phyloP scores from a whole-genome alignment of 2,329 filamentous ascomycete genomes.

The Byssoonygena ceratinophila region DNA sequence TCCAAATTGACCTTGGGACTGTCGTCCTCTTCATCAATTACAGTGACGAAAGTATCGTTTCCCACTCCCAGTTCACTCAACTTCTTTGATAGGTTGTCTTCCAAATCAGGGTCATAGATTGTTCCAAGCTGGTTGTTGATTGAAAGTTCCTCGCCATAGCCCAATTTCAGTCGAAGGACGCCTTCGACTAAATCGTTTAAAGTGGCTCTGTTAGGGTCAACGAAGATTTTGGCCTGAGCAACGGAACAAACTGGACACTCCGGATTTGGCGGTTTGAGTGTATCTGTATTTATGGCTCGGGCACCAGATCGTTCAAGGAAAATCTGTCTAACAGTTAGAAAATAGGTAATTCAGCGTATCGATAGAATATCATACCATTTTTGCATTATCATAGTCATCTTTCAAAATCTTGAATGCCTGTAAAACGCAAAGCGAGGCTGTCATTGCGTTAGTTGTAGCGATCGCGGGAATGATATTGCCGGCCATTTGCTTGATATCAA shows the following conservation, averaged over 20 bases:
- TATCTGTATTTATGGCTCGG: conserved; percentile 48
- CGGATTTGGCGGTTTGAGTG: conserved; percentile 56
- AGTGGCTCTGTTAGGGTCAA: conserved; percentile 62
- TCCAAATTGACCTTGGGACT: conserved; percentile 66
- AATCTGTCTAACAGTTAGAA: conserved; percentile 40
- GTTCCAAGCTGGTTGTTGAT: conserved; percentile 63
- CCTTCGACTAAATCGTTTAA: conserved; percentile 68
- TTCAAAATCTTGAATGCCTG: conserved; percentile 84
- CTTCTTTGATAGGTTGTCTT: conserved; percentile 72
- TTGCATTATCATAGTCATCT: conserved; percentile 58
- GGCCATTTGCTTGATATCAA: conserved; percentile 97
- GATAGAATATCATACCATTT: conserved; percentile 49
- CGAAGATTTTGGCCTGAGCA: conserved; percentile 54
- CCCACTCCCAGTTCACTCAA: conserved; percentile 66
- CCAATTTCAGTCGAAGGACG: conserved; percentile 58
- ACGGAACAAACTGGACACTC: conserved; percentile 76
- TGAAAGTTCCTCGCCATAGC: conserved; percentile 71
- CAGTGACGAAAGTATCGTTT: conserved; percentile 63
- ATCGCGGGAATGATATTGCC: conserved; percentile 98
- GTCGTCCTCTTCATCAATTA: conserved; percentile 67
- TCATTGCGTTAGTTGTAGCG: conserved; percentile 94
- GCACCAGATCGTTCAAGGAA: conserved; percentile 62
- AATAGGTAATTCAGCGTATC: conserved; percentile 1
- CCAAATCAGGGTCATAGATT: conserved; percentile 84
- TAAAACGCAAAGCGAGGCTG: conserved; percentile 81